These are phyloP conservation scores for Verticillium nubilum DNA, from an alignment of 2,329 filamentous ascomycete genomes.

Conservation along the genomic window DNA sequence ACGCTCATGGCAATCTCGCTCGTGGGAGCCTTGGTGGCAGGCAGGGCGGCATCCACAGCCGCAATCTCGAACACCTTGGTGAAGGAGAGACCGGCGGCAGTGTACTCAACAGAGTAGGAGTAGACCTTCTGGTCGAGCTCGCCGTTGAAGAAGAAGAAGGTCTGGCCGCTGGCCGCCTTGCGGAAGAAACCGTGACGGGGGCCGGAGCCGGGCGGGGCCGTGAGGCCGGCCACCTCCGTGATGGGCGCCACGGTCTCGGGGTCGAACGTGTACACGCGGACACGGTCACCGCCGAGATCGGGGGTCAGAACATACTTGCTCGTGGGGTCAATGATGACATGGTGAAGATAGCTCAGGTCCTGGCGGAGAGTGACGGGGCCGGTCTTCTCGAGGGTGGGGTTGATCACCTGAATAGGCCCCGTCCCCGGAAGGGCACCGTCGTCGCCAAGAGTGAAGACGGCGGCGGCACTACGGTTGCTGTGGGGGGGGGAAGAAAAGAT, in stretches of 20 bases:
- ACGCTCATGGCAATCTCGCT: conserved; percentile 15
- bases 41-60: conserved; percentile 8
- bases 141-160: conserved; percentile 15
- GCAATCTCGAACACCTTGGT: conserved; percentile 13
- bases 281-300: conserved; percentile 10
- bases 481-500: not conserved
- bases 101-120: conserved; percentile 15
- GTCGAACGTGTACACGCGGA: conserved; percentile 11
- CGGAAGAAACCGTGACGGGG: conserved; percentile 15
- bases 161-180: conserved; percentile 9
- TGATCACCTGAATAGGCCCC: conserved; percentile 12
- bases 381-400: conserved; percentile 11
- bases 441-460: conserved; percentile 9
- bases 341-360: conserved; percentile 10
- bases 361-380: conserved; percentile 10
- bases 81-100: conserved; percentile 11
- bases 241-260: conserved; percentile 10
- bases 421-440: conserved; percentile 11
- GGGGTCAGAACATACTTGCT: conserved; percentile 9
- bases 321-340: conserved; percentile 11
- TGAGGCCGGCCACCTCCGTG: conserved; percentile 9
- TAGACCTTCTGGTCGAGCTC: conserved; percentile 15
- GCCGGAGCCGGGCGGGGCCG: conserved; percentile 10
- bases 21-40: conserved; percentile 10
- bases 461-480: conserved; percentile 10